phyloP scores from a whole-genome alignment of 805 yeast species.

The Metschnikowia corniflorae region DNA sequence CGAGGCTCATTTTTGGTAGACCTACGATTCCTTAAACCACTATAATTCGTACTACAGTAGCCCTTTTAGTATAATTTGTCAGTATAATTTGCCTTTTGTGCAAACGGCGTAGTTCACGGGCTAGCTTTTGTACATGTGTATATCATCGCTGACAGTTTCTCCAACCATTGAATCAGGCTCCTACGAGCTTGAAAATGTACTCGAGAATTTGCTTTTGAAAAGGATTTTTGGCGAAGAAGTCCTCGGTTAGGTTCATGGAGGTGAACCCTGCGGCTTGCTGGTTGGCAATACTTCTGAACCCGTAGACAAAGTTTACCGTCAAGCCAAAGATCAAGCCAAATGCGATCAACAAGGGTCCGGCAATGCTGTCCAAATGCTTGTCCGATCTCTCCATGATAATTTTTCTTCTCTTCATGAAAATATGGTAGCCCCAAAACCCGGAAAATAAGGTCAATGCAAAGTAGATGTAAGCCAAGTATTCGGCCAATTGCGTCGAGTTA shows the following conservation, averaged over 20 bases:
- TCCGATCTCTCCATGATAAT: slow-evolving; percentile 80
- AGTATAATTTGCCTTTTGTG: too few species aligned
- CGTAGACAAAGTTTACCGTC: slow-evolving; percentile 66
- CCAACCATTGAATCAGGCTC: slow-evolving; percentile 9
- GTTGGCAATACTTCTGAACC: slow-evolving; percentile 36
- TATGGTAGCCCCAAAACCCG: slow-evolving; percentile 85
- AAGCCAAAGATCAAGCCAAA: slow-evolving; percentile 64
- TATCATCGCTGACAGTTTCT: too few species aligned
- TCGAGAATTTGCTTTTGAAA: slow-evolving; percentile 35
- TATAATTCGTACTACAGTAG: too few species aligned
- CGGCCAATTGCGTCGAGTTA: slow-evolving; percentile 61
- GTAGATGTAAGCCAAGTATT: slow-evolving; percentile 69
- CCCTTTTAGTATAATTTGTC: too few species aligned
- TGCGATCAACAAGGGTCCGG: slow-evolving; percentile 84
- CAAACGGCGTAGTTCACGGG: too few species aligned
- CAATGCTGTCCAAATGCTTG: slow-evolving; percentile 80
- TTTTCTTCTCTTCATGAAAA: slow-evolving; percentile 66
- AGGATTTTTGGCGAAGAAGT: slow-evolving; percentile 31
- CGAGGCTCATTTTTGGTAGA: not conserved
- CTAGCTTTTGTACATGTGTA: too few species aligned
- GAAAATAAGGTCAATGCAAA: slow-evolving; percentile 79
- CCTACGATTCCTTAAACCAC: too few species aligned
- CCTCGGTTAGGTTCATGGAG: slow-evolving; percentile 24
- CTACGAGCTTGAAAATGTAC: slow-evolving; percentile 28
- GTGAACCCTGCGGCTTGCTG: slow-evolving; percentile 15